Evolutionary conservation across 2,329 filamentous ascomycete species (phyloP).

Genomic region (Juglanconis juglandina): DNA sequence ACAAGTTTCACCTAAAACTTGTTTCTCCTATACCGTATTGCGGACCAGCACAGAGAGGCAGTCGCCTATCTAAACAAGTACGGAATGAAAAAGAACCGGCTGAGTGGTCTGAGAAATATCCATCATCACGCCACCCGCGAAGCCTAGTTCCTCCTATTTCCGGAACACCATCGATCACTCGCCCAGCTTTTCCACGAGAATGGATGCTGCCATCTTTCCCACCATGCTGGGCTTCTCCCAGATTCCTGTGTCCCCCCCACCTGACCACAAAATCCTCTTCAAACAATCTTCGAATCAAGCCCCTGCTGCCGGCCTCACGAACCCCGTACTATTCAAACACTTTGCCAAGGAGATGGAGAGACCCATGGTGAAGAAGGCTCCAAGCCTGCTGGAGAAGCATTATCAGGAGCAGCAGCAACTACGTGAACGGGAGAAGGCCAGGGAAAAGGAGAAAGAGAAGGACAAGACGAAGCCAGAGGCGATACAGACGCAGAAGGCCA

Average conservation of each 20-base stretch:
- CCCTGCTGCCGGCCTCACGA: conserved; percentile 9
- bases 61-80: background rate
- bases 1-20: background rate
- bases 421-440: background rate
- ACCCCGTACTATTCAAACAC: conserved; percentile 20
- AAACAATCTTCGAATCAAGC: conserved; percentile 12
- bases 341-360: conserved; percentile 23
- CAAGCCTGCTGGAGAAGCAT: conserved; percentile 15
- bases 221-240: conserved; percentile 23
- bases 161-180: background rate
- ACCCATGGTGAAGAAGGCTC: conserved; percentile 13
- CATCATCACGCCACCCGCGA: conserved; percentile 17
- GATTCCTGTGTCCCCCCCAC: conserved; percentile 37
- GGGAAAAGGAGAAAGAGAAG: background rate
- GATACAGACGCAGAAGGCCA: conserved; percentile 9
- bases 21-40: background rate
- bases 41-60: background rate
- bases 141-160: conserved; percentile 12
- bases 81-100: conserved; percentile 1
- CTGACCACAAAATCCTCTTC: conserved; percentile 34
- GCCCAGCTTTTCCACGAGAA: background rate
- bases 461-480: background rate
- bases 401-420: conserved; percentile 12
- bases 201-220: conserved; percentile 15
- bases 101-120: conserved; percentile 17